These are phyloP conservation scores for Euphorbia peplus DNA, from an alignment of 345 rosid genomes.

Conservation along the genomic window DNA sequence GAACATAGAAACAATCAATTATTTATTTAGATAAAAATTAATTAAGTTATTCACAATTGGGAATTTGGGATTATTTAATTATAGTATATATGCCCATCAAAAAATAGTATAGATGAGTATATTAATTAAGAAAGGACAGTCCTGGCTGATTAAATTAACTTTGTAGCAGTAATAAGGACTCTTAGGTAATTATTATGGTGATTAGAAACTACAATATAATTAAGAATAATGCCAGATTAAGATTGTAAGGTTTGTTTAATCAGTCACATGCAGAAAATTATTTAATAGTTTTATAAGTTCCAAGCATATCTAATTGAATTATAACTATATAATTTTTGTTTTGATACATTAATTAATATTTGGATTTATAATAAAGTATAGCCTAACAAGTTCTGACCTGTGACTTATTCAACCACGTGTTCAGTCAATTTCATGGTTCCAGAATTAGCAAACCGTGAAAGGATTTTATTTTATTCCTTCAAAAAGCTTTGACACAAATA, in stretches of 20 bases:
- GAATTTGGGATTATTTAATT: too few species aligned
- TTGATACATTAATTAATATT: too few species aligned
- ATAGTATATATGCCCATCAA: too few species aligned
- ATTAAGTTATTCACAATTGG: too few species aligned
- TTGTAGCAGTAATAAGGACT: too few species aligned
- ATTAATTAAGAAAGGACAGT: neutral
- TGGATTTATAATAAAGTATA: neutral
- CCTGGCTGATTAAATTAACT: neutral
- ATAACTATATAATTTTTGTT: too few species aligned
- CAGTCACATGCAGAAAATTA: neutral
- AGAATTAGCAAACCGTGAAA: constrained; percentile 6
- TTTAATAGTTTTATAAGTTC: too few species aligned
- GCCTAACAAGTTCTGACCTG: neutral
- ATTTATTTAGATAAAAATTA: too few species aligned
- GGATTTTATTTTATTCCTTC: neutral
- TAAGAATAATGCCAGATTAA: neutral
- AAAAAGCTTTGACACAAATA: neutral
- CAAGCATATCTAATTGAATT: too few species aligned
- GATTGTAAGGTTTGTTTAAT: neutral
- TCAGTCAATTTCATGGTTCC: constrained; percentile 16
- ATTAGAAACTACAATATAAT: too few species aligned
- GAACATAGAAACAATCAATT: neutral
- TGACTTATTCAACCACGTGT: constrained; percentile 1
- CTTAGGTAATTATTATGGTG: neutral
- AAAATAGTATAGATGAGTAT: too few species aligned